Conservation (phyloP, 768 basidiomycete species). For the Gautieria morchelliformis region DNA sequence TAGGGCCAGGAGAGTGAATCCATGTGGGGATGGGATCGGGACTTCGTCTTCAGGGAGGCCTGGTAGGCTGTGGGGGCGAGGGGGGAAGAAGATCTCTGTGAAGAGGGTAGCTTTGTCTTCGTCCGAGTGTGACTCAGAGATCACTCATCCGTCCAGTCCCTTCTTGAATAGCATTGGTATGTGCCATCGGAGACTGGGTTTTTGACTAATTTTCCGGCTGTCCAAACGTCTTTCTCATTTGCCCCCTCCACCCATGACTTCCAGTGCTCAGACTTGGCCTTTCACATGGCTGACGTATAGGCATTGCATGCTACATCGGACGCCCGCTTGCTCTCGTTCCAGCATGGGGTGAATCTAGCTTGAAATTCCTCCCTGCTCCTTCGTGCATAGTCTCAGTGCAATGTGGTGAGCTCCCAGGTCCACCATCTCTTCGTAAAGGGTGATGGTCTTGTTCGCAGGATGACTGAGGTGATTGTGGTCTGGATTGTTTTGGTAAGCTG, state of each 20-base stretch:
- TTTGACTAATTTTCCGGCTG: neutral
- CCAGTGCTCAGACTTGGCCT: neutral
- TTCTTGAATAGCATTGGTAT: neutral
- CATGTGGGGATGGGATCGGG: too few relatives aligned
- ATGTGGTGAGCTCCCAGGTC: too few relatives aligned
- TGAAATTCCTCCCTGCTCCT: conserved; percentile 5
- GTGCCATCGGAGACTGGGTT: neutral
- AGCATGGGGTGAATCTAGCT: neutral
- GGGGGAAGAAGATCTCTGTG: neutral
- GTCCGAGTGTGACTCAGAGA: neutral
- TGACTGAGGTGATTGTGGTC: conserved; percentile 10
- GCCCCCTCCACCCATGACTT: too few relatives aligned
- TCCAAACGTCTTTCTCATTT: too few relatives aligned
- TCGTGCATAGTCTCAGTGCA: conserved; percentile 12
- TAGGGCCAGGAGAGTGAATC: too few relatives aligned
- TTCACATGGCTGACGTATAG: neutral
- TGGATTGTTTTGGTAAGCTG: conserved; percentile 13
- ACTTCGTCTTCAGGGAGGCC: too few relatives aligned
- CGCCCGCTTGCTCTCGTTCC: too few relatives aligned
- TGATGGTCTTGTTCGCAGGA: conserved; percentile 13
- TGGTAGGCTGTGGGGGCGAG: too few relatives aligned
- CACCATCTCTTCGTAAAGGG: conserved; percentile 18
- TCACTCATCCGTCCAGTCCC: too few relatives aligned
- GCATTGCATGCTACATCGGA: neutral
- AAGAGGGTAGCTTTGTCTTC: neutral